Percentiles rank a stretch among this genome's conserved stretches.
phyloP scores from a whole-genome alignment of 1,139 yeast genomes.

The Sugiyamaella japonica region DNA sequence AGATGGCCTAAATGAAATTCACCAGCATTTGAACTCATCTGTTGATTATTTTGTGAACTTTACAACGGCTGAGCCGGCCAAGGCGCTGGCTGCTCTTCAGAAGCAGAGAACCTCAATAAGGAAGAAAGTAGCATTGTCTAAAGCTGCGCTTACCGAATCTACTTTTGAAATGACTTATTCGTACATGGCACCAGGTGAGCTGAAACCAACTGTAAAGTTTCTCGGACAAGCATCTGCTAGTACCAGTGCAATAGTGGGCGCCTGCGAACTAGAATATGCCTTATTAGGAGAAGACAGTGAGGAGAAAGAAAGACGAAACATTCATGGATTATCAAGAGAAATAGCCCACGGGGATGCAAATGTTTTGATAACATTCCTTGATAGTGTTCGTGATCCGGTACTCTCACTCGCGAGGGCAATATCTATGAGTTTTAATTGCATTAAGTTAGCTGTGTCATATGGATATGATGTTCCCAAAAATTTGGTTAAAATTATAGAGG shows the following conservation, averaged over 20 bases:
- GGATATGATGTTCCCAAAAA: constrained; percentile 45
- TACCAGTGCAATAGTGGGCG: constrained; percentile 48
- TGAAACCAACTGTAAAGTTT: constrained; percentile 42
- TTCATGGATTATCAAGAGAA: constrained; percentile 35
- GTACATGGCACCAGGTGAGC: constrained; percentile 46
- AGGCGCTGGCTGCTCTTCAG: constrained; percentile 22
- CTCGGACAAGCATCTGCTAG: constrained; percentile 41
- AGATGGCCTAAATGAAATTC: constrained; percentile 45
- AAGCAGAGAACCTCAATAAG: constrained; percentile 36
- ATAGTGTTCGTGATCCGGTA: constrained; percentile 40
- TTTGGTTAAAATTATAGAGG: constrained; percentile 13
- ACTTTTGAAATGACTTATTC: constrained; percentile 51
- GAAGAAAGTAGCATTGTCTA: constrained; percentile 41
- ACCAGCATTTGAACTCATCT: constrained; percentile 43
- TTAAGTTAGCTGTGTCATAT: constrained; percentile 42
- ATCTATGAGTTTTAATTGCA: constrained; percentile 38
- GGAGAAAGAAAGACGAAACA: constrained; percentile 1
- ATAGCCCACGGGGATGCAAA: constrained; percentile 42
- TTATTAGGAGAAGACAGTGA: constrained; percentile 33
- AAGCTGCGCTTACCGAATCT: constrained; percentile 48
- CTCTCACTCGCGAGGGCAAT: constrained; percentile 39
- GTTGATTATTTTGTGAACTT: constrained; percentile 43
- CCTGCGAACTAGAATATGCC: constrained; percentile 50
- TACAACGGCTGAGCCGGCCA: constrained; percentile 20
- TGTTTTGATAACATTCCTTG: constrained; percentile 39